A percentile compares a stretch with the other conserved stretches of the same genome.
Conservation (phyloP, 306 rosid species). For the Rosa chinensis region DNA sequence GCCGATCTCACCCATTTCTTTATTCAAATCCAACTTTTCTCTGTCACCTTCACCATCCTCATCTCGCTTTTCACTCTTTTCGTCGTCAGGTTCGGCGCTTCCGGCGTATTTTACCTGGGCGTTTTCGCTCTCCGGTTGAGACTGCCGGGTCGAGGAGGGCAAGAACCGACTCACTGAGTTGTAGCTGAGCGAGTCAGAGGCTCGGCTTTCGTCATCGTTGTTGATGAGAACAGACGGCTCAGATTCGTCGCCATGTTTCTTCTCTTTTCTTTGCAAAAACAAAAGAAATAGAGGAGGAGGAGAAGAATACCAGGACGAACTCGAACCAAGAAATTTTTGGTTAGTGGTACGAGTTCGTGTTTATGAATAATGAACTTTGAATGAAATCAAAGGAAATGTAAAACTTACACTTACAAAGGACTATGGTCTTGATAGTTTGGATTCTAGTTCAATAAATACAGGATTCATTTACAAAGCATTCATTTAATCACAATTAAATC, state of each 20-base stretch:
- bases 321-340: too few relatives aligned
- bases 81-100: background rate
- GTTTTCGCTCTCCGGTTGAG: slow-evolving; percentile 25
- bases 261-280: background rate
- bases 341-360: too few relatives aligned
- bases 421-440: too few relatives aligned
- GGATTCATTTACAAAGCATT: too few relatives aligned
- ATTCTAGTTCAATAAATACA: too few relatives aligned
- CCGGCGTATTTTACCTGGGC: background rate
- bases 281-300: too few relatives aligned
- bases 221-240: slow-evolving; percentile 34
- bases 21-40: slow-evolving; percentile 24
- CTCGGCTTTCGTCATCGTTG: slow-evolving; percentile 27
- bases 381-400: too few relatives aligned
- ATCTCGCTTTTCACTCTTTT: background rate
- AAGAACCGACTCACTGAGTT: slow-evolving; percentile 42
- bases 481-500: too few relatives aligned
- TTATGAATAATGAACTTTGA: too few relatives aligned
- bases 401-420: too few relatives aligned
- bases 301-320: too few relatives aligned
- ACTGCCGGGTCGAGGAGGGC: slow-evolving; percentile 25
- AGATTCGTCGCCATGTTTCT: slow-evolving; percentile 40
- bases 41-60: slow-evolving; percentile 23
- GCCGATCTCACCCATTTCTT: slow-evolving; percentile 68
- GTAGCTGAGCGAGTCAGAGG: slow-evolving; percentile 27